These are phyloP conservation scores for Dendrobium huoshanense DNA, from an alignment of 106 monocot species.

Conservation along the genomic window DNA sequence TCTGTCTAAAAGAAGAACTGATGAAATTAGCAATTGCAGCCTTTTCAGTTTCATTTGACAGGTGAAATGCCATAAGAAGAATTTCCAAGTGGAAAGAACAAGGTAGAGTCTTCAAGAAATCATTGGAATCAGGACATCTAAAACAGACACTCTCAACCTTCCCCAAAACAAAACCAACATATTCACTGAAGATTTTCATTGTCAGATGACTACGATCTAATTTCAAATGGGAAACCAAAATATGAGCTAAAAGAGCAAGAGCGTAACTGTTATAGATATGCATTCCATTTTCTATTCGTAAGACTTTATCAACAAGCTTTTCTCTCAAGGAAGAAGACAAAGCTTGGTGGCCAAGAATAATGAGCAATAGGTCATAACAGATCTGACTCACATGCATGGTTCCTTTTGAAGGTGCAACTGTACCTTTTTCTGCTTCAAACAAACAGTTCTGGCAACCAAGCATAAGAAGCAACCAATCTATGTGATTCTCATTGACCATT, in stretches of 20 bases:
- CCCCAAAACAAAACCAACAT: conserved; percentile 41
- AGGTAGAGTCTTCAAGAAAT: conserved; percentile 53
- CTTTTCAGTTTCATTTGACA: conserved; percentile 56
- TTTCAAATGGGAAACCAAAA: conserved; percentile 37
- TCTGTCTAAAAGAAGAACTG: conserved; percentile 38
- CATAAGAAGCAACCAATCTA: conserved; percentile 49
- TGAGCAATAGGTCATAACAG: conserved; percentile 78
- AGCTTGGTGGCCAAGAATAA: conserved; percentile 42
- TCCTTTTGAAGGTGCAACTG: conserved; percentile 9
- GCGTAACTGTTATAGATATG: conserved; percentile 59
- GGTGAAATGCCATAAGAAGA: conserved; percentile 78
- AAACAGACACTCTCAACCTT: conserved; percentile 32
- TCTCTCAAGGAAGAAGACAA: conserved; percentile 45
- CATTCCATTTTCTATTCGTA: conserved; percentile 60
- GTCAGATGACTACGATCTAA: conserved; percentile 25
- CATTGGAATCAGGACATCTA: conserved; percentile 29
- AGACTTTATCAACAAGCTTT: conserved; percentile 63
- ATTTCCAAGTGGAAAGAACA: conserved; percentile 82
- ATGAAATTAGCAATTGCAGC: conserved; percentile 36
- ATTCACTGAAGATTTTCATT: conserved; percentile 36
- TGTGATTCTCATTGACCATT: conserved; percentile 46
- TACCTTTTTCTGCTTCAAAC: conserved; percentile 37
- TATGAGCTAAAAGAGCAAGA: conserved; percentile 64
- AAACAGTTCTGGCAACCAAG: conserved; percentile 37
- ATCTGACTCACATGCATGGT: conserved; percentile 34